Evolutionary conservation across 176 grass and related monocot species (phyloP).

Genomic region (Rhynchospora breviuscula): DNA sequence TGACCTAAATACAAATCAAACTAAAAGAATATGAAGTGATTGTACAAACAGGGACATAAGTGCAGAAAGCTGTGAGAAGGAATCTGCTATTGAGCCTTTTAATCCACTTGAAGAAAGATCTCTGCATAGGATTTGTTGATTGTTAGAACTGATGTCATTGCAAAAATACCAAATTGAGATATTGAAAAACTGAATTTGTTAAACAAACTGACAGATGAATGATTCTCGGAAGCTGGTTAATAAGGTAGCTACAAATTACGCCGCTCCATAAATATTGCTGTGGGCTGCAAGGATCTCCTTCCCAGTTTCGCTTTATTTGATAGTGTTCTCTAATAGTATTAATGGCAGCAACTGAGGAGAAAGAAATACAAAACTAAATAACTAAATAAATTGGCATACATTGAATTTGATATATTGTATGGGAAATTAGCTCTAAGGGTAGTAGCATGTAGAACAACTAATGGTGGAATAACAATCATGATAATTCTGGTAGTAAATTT

Average conservation of each 20-base stretch:
- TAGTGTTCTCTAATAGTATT: conserved; percentile 25
- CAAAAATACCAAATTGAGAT: neutral
- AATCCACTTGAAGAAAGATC: conserved; percentile 11
- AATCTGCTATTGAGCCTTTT: neutral
- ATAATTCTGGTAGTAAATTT: neutral
- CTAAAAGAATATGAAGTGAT: neutral
- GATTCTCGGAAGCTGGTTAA: neutral
- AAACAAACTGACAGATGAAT: neutral
- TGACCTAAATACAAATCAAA: neutral
- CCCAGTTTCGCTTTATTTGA: conserved; percentile 28
- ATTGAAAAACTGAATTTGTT: neutral
- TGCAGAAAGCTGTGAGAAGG: neutral
- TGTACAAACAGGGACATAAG: neutral
- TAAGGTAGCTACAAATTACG: neutral
- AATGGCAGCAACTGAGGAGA: conserved; percentile 25
- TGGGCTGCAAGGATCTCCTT: conserved; percentile 2
- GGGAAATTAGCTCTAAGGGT: neutral
- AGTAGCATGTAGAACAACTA: neutral
- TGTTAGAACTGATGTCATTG: neutral
- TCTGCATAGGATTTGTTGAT: neutral
- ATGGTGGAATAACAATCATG: neutral
- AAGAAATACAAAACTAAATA: neutral
- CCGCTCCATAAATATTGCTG: neutral
- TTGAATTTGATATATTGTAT: neutral
- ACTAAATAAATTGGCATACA: too few relatives aligned